phyloP scores from a whole-genome alignment of 192 early-diverging fungal species.

The Coemansia umbellata region DNA sequence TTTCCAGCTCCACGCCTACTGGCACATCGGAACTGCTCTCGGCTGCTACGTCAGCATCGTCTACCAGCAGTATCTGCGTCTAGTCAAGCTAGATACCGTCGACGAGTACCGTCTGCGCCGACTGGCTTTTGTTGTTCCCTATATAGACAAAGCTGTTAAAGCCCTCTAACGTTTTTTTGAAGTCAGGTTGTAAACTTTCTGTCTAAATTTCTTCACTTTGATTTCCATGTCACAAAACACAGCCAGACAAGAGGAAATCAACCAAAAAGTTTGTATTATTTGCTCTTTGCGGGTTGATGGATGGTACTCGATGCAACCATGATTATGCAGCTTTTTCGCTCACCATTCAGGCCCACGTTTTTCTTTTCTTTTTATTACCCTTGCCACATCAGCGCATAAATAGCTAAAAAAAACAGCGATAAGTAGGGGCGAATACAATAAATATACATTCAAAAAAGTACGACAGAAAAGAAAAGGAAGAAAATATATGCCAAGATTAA shows the following conservation, averaged over 20 bases:
- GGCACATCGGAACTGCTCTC: constrained; percentile 62
- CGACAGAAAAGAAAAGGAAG: neutral
- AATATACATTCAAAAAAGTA: constrained; percentile 7
- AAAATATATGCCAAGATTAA: constrained; percentile 1
- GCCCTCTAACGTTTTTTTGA: constrained; percentile 5
- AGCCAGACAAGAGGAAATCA: too few relatives aligned
- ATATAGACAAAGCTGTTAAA: constrained; percentile 26
- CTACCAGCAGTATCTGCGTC: constrained; percentile 55
- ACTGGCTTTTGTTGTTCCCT: constrained; percentile 39
- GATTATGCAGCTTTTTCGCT: too few relatives aligned
- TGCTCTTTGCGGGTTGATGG: too few relatives aligned
- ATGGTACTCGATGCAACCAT: too few relatives aligned
- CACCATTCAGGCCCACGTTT: too few relatives aligned
- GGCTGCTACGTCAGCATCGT: constrained; percentile 56
- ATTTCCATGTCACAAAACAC: too few relatives aligned
- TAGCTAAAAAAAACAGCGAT: neutral
- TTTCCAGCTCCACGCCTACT: constrained; percentile 63
- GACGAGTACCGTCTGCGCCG: constrained; percentile 38
- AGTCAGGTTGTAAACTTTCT: neutral
- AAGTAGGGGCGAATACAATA: neutral
- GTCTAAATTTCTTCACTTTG: neutral
- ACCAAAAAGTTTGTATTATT: too few relatives aligned
- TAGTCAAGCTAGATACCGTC: constrained; percentile 47
- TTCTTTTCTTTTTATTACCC: too few relatives aligned
- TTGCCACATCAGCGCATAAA: too few relatives aligned